Percentiles rank a stretch among this genome's conserved stretches.
These are phyloP conservation scores for Lathyrus sativus DNA, from an alignment of 306 rosid species.

Conservation along the genomic window DNA sequence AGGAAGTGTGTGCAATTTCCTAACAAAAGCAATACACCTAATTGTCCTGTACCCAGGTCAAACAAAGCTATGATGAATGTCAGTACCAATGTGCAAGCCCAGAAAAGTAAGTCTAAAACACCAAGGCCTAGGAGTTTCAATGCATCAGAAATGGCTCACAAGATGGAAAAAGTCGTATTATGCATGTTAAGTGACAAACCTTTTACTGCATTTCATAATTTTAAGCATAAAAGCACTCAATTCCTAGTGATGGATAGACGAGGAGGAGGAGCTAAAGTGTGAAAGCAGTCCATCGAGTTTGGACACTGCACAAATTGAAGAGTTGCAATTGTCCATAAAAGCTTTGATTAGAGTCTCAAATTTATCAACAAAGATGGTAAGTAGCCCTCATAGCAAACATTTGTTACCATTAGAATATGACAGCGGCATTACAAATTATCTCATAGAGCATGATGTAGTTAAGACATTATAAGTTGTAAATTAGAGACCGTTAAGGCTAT, in stretches of 20 bases:
- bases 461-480: neutral
- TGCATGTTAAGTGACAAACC: neutral
- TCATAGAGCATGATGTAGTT: neutral
- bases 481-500: neutral
- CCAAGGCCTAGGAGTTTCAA: neutral
- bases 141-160: neutral
- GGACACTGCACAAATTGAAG: neutral
- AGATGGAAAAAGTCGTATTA: neutral
- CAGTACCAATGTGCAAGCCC: neutral
- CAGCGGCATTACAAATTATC: neutral
- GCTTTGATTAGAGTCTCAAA: neutral
- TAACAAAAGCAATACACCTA: neutral
- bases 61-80: neutral
- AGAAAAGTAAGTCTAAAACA: neutral
- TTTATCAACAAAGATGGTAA: neutral
- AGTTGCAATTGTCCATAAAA: neutral
- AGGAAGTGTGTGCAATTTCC: neutral
- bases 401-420: neutral
- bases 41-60: neutral
- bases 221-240: neutral
- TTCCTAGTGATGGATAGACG: neutral
- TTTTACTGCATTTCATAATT: neutral
- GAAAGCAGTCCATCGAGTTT: neutral
- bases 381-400: neutral
- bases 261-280: neutral